Evolutionary conservation across 2,329 filamentous ascomycete genomes (phyloP).

Genomic region (Aureobasidium sp.): DNA sequence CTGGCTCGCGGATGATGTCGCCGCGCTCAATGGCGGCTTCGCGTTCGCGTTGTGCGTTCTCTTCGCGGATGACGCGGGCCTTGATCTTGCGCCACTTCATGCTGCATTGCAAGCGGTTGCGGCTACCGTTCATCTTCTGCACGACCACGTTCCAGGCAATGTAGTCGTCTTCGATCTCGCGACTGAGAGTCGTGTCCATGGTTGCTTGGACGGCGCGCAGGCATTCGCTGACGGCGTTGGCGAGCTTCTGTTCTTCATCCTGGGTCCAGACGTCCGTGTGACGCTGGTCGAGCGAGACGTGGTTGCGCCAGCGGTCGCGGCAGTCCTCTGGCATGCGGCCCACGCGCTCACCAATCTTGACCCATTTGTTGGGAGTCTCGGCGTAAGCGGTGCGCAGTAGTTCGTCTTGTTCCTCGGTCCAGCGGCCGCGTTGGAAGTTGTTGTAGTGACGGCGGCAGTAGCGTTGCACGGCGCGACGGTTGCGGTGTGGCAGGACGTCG

Average conservation of each 20-base stretch:
- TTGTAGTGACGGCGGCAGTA: constrained; percentile 56
- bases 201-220: constrained; percentile 31
- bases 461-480: constrained; percentile 26
- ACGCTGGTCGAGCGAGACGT: constrained; percentile 50
- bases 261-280: constrained; percentile 51
- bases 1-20: neutral
- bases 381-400: constrained; percentile 43
- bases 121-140: constrained; percentile 50
- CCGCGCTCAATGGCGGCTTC: neutral
- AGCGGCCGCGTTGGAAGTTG: constrained; percentile 52
- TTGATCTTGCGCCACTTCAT: constrained; percentile 55
- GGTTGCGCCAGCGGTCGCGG: constrained; percentile 63
- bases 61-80: constrained; percentile 16
- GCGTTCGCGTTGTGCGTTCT: constrained; percentile 20
- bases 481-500: constrained; percentile 9
- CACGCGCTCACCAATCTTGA: constrained; percentile 51
- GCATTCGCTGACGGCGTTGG: constrained; percentile 45
- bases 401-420: constrained; percentile 52
- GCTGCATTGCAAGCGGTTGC: constrained; percentile 59
- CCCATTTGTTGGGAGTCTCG: constrained; percentile 51
- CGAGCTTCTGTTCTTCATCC: constrained; percentile 50
- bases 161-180: constrained; percentile 42
- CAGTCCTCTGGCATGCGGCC: constrained; percentile 58
- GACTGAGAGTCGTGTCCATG: constrained; percentile 22
- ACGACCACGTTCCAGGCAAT: constrained; percentile 61